Percentiles rank a stretch among this genome's conserved stretches.
These are phyloP conservation scores for Lactarius hengduanensis DNA, from an alignment of 768 basidiomycete species.

Conservation along the genomic window DNA sequence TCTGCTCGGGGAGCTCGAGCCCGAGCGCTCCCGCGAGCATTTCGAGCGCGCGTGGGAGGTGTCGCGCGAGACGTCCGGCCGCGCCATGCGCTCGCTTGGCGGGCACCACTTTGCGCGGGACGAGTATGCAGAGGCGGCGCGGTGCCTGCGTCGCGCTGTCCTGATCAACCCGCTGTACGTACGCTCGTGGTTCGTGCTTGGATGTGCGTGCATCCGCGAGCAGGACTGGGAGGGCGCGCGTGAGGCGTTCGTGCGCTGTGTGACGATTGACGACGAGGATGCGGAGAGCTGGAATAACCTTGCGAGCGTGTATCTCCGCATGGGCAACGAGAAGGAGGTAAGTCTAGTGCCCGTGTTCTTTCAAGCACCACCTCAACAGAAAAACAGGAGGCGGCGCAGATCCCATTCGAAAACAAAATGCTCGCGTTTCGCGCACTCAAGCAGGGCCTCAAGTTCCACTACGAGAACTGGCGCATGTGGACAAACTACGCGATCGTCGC, in stretches of 20 bases:
- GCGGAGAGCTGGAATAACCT: conserved; percentile 98
- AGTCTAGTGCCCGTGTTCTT: not conserved
- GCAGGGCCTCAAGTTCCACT: conserved; percentile 79
- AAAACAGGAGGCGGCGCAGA: conserved; percentile 30
- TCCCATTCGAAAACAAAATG: conserved; percentile 72
- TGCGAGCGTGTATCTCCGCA: conserved; percentile 88
- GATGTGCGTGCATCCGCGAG: conserved; percentile 79
- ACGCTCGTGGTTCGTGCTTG: conserved; percentile 97
- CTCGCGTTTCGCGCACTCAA: conserved; percentile 92
- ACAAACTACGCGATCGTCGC: conserved; percentile 93
- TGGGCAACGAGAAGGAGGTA: conserved; percentile 46
- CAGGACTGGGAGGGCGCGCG: conserved; percentile 85
- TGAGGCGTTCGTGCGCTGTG: conserved; percentile 82
- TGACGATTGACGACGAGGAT: conserved; percentile 92
- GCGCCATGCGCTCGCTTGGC: conserved; percentile 91
- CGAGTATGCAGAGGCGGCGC: conserved; percentile 61
- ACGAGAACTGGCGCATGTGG: conserved; percentile 99
- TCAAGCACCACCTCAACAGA: too few species aligned
- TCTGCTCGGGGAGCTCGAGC: conserved; percentile 88
- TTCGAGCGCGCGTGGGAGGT: conserved; percentile 85
- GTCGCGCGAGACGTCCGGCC: conserved; percentile 75
- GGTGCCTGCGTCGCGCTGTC: conserved; percentile 70
- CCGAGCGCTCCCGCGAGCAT: conserved; percentile 62
- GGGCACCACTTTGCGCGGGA: conserved; percentile 72
- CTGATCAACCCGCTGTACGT: conserved; percentile 83